phyloP scores from a whole-genome alignment of 73 alveolate genomes.

The Tetrahymena borealis region DNA sequence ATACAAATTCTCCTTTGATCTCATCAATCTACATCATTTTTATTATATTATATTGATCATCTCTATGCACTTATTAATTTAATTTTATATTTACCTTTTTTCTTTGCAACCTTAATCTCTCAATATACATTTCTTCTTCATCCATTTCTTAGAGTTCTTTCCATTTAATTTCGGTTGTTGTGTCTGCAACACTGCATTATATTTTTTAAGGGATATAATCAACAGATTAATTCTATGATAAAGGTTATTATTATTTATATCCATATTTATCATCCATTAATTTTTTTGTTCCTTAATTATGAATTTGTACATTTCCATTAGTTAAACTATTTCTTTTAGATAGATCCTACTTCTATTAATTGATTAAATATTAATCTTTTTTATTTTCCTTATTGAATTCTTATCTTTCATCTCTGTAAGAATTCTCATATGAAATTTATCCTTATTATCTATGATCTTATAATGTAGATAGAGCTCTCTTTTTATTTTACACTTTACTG shows the following conservation, averaged over 20 bases:
- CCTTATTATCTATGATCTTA: not conserved
- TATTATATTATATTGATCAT: not conserved
- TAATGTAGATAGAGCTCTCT: not conserved
- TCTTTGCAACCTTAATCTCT: not conserved
- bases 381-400: not conserved
- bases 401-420: not conserved
- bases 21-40: not conserved
- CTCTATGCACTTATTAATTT: too few relatives aligned
- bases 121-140: not conserved
- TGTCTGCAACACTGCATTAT: not conserved
- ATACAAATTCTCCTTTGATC: not conserved
- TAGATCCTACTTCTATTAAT: not conserved
- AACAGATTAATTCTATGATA: not conserved
- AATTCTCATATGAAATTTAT: not conserved
- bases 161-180: not conserved
- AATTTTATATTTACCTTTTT: not conserved
- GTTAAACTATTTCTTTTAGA: not conserved
- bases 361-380: not conserved
- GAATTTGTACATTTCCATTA: not conserved
- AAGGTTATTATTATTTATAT: not conserved
- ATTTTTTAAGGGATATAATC: not conserved
- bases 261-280: not conserved
- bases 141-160: not conserved
- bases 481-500: not conserved
- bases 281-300: not conserved